These are phyloP conservation scores for Phytophthora podocarpi DNA, from an alignment of 352 stramenopile species.

Conservation along the genomic window DNA sequence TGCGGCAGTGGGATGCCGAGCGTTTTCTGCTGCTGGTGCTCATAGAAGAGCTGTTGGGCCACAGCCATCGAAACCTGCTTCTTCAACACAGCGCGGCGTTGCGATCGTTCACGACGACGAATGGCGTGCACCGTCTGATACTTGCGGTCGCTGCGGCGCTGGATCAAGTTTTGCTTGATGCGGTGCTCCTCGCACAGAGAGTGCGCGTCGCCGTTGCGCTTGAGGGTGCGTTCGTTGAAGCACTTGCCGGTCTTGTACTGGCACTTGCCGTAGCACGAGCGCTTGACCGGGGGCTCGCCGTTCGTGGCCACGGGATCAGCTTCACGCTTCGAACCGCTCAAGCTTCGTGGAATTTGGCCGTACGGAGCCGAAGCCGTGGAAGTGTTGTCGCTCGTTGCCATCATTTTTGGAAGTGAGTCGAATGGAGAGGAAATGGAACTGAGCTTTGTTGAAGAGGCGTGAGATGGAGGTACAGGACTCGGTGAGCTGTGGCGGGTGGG, in stretches of 20 bases:
- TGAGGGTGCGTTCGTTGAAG: conserved; percentile 86
- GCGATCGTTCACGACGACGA: too few relatives aligned
- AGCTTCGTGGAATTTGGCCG: conserved; percentile 3
- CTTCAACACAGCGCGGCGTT: conserved; percentile 79
- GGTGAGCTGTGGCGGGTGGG: too few relatives aligned
- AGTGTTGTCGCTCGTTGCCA: conserved; percentile 30
- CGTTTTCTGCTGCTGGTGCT: conserved; percentile 81
- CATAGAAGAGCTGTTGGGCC: conserved; percentile 79
- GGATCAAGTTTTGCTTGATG: conserved; percentile 86
- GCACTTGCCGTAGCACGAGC: conserved; percentile 77
- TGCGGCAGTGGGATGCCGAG: conserved; percentile 40
- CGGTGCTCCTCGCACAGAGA: conserved; percentile 87
- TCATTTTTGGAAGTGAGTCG: conserved; percentile 44
- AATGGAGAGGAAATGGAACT: too few relatives aligned
- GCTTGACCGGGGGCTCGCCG: conserved; percentile 17
- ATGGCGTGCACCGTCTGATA: conserved; percentile 89
- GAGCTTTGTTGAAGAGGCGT: too few relatives aligned
- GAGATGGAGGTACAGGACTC: too few relatives aligned
- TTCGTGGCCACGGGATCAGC: conserved; percentile 8
- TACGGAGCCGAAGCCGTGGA: conserved; percentile 1
- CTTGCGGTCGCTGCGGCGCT: conserved; percentile 85
- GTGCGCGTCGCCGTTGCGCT: conserved; percentile 83
- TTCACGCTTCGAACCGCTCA: conserved; percentile 12
- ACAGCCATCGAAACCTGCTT: conserved; percentile 84
- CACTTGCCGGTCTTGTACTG: conserved; percentile 91